Conservation (phyloP, 1,284 basidiomycete species). For the Erythrobasidium hasegawianum region DNA sequence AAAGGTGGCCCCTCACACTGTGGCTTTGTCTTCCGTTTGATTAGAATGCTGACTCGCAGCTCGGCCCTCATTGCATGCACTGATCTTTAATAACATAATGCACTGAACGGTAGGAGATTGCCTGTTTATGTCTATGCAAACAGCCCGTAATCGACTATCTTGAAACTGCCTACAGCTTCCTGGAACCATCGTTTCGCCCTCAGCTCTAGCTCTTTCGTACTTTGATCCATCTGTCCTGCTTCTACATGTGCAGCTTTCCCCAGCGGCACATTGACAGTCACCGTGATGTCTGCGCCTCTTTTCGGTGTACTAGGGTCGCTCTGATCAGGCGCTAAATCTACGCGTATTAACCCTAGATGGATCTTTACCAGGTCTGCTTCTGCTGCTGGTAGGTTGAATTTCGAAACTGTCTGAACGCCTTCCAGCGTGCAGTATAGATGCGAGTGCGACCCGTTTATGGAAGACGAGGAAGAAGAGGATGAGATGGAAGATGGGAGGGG, state of each 20-base stretch:
- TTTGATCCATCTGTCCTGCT: constrained; percentile 46
- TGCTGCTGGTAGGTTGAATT: constrained; percentile 62
- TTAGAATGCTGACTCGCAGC: no score
- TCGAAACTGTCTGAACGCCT: constrained; percentile 68
- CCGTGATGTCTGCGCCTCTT: constrained; percentile 60
- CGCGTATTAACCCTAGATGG: constrained; percentile 71
- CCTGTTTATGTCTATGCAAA: constrained; percentile 55
- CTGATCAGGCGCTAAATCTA: constrained; percentile 50
- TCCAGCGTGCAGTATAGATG: constrained; percentile 62
- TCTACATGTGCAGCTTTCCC: constrained; percentile 52
- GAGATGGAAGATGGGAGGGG: constrained; percentile 34
- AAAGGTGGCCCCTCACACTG: no score
- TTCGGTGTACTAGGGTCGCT: constrained; percentile 14
- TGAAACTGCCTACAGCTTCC: constrained; percentile 59
- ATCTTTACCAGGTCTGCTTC: constrained; percentile 66
- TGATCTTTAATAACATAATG: no score
- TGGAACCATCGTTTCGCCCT: constrained; percentile 56
- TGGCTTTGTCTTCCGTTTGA: no score
- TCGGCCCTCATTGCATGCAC: no score
- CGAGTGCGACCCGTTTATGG: constrained; percentile 33
- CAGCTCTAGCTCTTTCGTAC: constrained; percentile 44
- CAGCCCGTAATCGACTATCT: constrained; percentile 66
- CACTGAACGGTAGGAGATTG: neutral
- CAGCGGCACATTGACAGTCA: constrained; percentile 72
- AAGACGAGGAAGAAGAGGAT: constrained; percentile 35